Evolutionary conservation across 164 flowering plant genomes (phyloP), one percentile per base, ranked within the genome.

Genomic region (Nymphaea colorata): DNA sequence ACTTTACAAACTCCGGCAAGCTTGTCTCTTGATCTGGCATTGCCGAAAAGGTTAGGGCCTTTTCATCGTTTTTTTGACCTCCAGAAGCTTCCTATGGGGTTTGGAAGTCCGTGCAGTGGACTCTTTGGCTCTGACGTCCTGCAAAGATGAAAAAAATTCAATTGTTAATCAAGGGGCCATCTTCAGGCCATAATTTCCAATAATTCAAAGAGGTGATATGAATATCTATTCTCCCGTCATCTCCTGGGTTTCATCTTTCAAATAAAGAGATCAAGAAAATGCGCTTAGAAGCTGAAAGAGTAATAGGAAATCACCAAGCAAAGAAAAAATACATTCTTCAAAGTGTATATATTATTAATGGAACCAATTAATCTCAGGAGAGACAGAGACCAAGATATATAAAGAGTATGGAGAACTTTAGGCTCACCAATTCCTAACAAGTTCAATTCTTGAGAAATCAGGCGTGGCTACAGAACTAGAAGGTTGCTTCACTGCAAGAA

Each of bases 401-500:
- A 51, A 51, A 51, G 57, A 8, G 57, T 51, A 15, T 51, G 8
- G 57, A 8, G 14, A 51, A 51, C 0, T 15, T 8, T 51, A 51
- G 14, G 57, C 55, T 51, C 8, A 51, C 57, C 57, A 0, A 25
- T 15, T 74, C 62, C 74, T 69, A 57, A 80, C 57, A 59, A 89
- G 77, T 62, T 93, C 89, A 47, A 93, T 82, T 71, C 86, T 96
- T 0, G 98, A 87, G 71, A 93, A 86, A 77, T 84, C 87, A 78
- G 83, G 43, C 70, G 65, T 80, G 60, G 79, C 67, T 45, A 84
- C 79, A 64, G 75, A 71, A 59, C 78, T 77, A 41, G 41, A 42
- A 42, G 90, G 82, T 57, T 84, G 86, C 81, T 83, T 90, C 64
- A 93, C 81, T 15, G 92, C 96, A 51, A 90, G 80, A 43, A 93